Base-by-base conservation (phyloP, 106 monocot species). In the Alisma plantagoaquatica region DNA sequence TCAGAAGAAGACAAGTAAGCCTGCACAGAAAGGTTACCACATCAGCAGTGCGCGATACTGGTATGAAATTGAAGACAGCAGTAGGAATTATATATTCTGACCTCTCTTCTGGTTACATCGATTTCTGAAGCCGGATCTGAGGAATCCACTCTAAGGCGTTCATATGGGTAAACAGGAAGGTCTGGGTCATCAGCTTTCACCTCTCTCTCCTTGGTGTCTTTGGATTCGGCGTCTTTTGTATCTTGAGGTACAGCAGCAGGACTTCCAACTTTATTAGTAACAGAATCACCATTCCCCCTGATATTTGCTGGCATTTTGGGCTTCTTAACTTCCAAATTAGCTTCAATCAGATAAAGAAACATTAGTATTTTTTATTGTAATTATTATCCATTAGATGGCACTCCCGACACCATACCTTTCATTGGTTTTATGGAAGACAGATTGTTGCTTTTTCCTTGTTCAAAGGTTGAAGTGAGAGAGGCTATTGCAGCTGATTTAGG, bases 81-180 rank as follows among this genome's bases (percentile, higher is more conserved):
- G n/a, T n/a, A n/a, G n/a, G n/a, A n/a, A n/a, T n/a, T n/a, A n/a
- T n/a, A 8, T 16, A n/a, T 27, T 23, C 38, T 60, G 3, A 91
- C 90, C 80, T 91, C 90, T 74, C 90, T 47, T 59, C 73, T 91
- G 15, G 90, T 84, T 17, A 77, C 64, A 64, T 91, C 91, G n/a
- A 85, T 91, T 18, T 68, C 91, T 41, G 59, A 10, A 16, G 56
- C 75, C 53, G 91, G 84, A 29, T 84, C 73, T 16, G 54, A 22
- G 15, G 92, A 78, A 49, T 63, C 56, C 24, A 57, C 70, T 58
- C 28, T 82, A 45, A 92, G 59, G 43, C 82, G 65, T 5, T 73
- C 78, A 41, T 92, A 92, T 8, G 86, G 86, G 50, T 63, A 82
- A 19, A 60, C 56, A 0, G 60, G 71, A 31, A 86, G 64, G 28